Evolutionary conservation across 2,329 filamentous ascomycete genomes (phyloP).

Genomic region (Dryadomyces quercivorus): DNA sequence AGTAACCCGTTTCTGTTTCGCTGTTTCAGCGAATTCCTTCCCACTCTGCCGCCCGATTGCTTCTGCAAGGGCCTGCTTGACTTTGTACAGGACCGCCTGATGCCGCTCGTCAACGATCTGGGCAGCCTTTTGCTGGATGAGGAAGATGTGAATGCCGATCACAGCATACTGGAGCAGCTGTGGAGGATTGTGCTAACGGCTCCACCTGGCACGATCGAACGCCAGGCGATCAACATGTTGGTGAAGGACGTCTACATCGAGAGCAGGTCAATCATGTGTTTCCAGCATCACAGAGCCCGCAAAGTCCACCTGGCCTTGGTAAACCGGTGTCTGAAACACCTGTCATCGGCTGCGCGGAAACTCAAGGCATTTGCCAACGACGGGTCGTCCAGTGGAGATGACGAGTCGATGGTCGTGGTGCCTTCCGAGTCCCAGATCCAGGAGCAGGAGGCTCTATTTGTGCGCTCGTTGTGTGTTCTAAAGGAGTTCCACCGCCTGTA

Average conservation of each 20-base stretch:
- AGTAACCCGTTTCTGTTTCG: constrained; percentile 47
- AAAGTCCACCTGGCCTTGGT: constrained; percentile 59
- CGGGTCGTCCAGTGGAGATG: constrained; percentile 28
- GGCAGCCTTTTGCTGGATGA: constrained; percentile 32
- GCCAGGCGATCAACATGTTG: constrained; percentile 54
- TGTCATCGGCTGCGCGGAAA: constrained; percentile 49
- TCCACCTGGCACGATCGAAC: constrained; percentile 51
- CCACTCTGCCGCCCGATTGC: constrained; percentile 40
- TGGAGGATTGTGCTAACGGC: constrained; percentile 72
- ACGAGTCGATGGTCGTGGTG: constrained; percentile 41
- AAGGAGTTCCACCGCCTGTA: constrained; percentile 54
- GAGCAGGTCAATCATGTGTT: constrained; percentile 35
- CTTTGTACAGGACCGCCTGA: constrained; percentile 43
- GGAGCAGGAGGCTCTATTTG: constrained; percentile 51
- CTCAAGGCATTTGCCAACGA: constrained; percentile 36
- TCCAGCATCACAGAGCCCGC: constrained; percentile 36
- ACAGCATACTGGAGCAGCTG: constrained; percentile 54
- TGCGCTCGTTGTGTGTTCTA: constrained; percentile 56
- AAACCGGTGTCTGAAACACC: constrained; percentile 58
- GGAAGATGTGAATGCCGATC: constrained; percentile 37
- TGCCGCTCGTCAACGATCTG: constrained; percentile 32
- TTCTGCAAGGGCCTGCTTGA: constrained; percentile 51
- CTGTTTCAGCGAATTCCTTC: constrained; percentile 45
- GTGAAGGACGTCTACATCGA: constrained; percentile 58
- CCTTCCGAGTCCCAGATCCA: constrained; percentile 32